Percentiles rank a stretch among this genome's conserved stretches.
Evolutionary conservation across 1,139 yeast species (phyloP).

Genomic region (Hansenula lynferdii): DNA sequence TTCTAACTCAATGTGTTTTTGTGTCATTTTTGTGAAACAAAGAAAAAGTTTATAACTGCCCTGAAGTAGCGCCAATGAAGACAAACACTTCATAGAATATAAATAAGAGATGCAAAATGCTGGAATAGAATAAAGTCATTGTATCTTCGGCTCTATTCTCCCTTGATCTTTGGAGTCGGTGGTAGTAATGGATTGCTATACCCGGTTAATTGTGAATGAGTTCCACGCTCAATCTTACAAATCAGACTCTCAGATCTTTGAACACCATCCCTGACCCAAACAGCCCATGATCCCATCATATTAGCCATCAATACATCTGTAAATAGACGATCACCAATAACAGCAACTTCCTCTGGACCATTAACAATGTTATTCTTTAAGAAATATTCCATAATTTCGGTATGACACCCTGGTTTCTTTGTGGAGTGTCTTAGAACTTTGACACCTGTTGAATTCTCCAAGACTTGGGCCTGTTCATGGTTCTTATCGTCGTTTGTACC

Average conservation of each 20-base stretch:
- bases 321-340: slow-evolving; percentile 85
- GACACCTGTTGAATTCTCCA: slow-evolving; percentile 70
- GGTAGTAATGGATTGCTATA: slow-evolving; percentile 3
- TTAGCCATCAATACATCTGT: slow-evolving; percentile 95
- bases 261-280: slow-evolving; percentile 84
- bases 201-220: slow-evolving; percentile 31
- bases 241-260: slow-evolving; percentile 44
- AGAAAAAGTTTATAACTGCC: too few relatives aligned
- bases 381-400: slow-evolving; percentile 64
- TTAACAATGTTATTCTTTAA: slow-evolving; percentile 38
- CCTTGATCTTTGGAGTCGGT: slow-evolving; percentile 2
- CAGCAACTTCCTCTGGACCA: slow-evolving; percentile 63
- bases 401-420: slow-evolving; percentile 87
- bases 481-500: slow-evolving; percentile 76
- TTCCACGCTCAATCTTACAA: slow-evolving; percentile 47
- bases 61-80: too few relatives aligned
- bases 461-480: slow-evolving; percentile 54
- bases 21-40: too few relatives aligned
- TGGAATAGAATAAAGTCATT: too few relatives aligned
- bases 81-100: too few relatives aligned
- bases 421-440: slow-evolving; percentile 71
- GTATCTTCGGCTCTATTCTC: too few relatives aligned
- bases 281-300: slow-evolving; percentile 81
- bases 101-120: too few relatives aligned
- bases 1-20: too few relatives aligned